phyloP scores from a whole-genome alignment of 2,329 filamentous ascomycete species.

The Fusarium austroafricanum region DNA sequence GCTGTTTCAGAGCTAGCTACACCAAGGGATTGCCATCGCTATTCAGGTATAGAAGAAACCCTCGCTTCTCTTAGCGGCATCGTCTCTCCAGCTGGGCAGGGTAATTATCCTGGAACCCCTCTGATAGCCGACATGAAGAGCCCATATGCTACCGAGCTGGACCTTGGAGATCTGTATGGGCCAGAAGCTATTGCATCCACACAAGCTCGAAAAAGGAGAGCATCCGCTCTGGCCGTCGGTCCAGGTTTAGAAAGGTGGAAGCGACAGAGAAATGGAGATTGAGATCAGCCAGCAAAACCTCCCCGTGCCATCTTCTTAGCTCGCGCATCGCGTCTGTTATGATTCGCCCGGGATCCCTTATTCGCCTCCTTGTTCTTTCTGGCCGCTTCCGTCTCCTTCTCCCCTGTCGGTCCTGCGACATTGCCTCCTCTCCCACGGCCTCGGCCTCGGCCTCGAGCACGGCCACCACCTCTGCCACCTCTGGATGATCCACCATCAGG shows the following conservation, averaged over 20 bases:
- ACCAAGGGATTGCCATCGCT: constrained; percentile 53
- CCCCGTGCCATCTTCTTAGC: constrained; percentile 73
- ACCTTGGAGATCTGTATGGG: constrained; percentile 50
- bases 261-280: constrained; percentile 33
- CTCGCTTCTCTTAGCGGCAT: constrained; percentile 50
- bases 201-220: constrained; percentile 38
- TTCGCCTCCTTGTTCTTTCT: constrained; percentile 83
- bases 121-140: constrained; percentile 52
- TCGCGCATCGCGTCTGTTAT: constrained; percentile 80
- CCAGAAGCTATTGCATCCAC: constrained; percentile 4
- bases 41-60: constrained; percentile 51
- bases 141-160: constrained; percentile 53
- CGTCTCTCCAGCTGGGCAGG: constrained; percentile 37
- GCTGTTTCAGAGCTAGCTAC: constrained; percentile 57
- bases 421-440: constrained; percentile 67
- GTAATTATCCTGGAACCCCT: constrained; percentile 45
- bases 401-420: constrained; percentile 72
- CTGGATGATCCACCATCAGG: constrained; percentile 57
- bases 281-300: constrained; percentile 52
- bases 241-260: constrained; percentile 27
- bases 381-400: constrained; percentile 77
- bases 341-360: constrained; percentile 85
- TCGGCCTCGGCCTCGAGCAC: constrained; percentile 62
- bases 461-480: constrained; percentile 60
- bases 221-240: background rate